Evolutionary conservation across 2,329 filamentous ascomycete species (phyloP), one percentile per base, ranked within the genome.

Genomic region (Sclerotinia trifoliorum): DNA sequence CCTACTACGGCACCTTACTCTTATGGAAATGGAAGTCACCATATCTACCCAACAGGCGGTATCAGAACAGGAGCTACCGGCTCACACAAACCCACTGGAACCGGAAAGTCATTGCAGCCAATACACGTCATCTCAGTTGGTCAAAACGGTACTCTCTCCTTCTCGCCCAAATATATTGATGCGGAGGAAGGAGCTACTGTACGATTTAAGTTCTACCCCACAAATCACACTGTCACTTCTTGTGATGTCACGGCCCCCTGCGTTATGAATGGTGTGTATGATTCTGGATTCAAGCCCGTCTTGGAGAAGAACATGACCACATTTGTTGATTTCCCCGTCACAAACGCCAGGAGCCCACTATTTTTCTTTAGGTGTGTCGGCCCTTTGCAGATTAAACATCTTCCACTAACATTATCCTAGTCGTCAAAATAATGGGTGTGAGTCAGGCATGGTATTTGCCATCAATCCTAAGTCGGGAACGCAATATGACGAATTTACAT

Each of bases 371-470:
- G 60, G 67, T 69, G 19, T 29, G 19, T 44, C 29, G 5, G 54
- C 42, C 26, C 58, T 24, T 58, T 39, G 26, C 51, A 58, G 29
- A 51, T 35, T 48, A 11, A 17, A 51, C 15, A 17, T 21, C 29
- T 8, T 24, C 51, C 21, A 49, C 60, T 67, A 64, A 70, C 24
- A 17, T 55, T 29, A 26, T 51, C 2, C 6, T 32, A 69, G 67
- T 67, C 56, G 52, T 21, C 64, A 70, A 57, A 51, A 61, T 29
- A 57, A 42, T 44, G 69, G 68, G 39, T 69, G 69, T 58, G 55
- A 69, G 44, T 35, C 66, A 32, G 70, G 68, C 26, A 71, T 71
- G 68, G 65, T 71, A n/a, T 71, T 71, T 44, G 68, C 65, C 5
- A 68, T 68, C n/a, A 71, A 71, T 21, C 61, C 68, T 39, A 66